These are phyloP conservation scores for Jamesozyma lodderae DNA, from an alignment of 805 yeast genomes.

Conservation along the genomic window DNA sequence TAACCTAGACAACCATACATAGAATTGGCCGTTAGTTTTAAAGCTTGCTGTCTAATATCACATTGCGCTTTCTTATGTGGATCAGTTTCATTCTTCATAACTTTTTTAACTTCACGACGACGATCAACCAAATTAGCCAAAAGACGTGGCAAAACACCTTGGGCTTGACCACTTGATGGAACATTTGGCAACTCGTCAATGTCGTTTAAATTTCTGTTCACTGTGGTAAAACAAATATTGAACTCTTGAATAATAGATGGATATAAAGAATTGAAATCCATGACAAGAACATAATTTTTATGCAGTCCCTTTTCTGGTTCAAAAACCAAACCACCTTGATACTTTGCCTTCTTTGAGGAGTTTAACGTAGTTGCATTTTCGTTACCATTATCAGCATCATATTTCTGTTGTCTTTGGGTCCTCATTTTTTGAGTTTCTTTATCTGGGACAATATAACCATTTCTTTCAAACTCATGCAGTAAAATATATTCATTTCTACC, in stretches of 20 bases:
- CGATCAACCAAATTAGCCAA: conserved; percentile 78
- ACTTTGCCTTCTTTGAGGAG: conserved; percentile 59
- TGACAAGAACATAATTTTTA: conserved; percentile 77
- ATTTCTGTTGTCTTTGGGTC: conserved; percentile 29
- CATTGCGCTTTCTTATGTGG: conserved; percentile 66
- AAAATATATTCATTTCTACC: conserved; percentile 91
- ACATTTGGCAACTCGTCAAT: conserved; percentile 58
- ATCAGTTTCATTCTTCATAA: conserved; percentile 66
- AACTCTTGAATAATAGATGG: conserved; percentile 96
- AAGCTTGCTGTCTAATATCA: conserved; percentile 92
- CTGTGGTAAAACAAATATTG: conserved; percentile 95
- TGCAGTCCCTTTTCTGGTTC: conserved; percentile 95
- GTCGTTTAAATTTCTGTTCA: conserved; percentile 51
- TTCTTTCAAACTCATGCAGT: conserved; percentile 79
- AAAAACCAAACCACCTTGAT: conserved; percentile 88
- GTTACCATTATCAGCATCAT: conserved; percentile 25
- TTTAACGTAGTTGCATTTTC: conserved; percentile 33
- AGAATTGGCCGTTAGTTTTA: conserved; percentile 96
- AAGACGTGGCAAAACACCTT: conserved; percentile 82
- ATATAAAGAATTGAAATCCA: conserved; percentile 96
- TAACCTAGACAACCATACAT: conserved; percentile 98
- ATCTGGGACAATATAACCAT: conserved; percentile 82
- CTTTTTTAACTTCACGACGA: conserved; percentile 84
- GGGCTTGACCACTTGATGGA: conserved; percentile 48
- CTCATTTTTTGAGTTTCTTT: conserved; percentile 42